Base-by-base conservation (phyloP, 805 yeast species). In the Osmozyma mogii region DNA sequence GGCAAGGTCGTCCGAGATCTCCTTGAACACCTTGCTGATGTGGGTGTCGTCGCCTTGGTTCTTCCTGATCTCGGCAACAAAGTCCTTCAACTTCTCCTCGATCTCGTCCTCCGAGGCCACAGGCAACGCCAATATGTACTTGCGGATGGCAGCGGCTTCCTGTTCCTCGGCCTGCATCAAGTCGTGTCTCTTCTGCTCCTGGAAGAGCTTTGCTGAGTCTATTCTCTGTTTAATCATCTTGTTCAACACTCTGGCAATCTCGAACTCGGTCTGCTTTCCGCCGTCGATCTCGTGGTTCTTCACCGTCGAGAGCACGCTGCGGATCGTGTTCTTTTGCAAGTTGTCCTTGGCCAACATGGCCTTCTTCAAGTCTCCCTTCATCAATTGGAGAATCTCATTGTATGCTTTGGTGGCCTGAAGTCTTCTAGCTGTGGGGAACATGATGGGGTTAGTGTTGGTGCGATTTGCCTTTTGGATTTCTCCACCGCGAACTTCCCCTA, bases 91-190 rank as follows among this genome's bases (percentile, higher is more conserved):
- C 24, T 51, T 54, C 1, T 35, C 40, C 11, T 50, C 54, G 15
- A 64, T 36, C 29, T 63, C 65, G 26, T 58, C 70, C 20, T 58
- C 61, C 3, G 70, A 52, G 1, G 78, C 67, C 11, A 73, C 67
- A 6, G 75, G 72, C 14, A 76, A 48, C 17, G 50, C 41, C 1
- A 35, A 27, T 26, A 65, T 42, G 28, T 72, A 65, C 10, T 46
- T 40, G 16, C 64, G 40, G 24, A 77, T 60, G 19, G 72, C 46
- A 0, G 37, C 49, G 17, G 65, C 43, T 49, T 76, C 80, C 12
- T 50, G 45, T 14, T 48, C 41, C 50, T 77, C 84, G 31, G 63
- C 65, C n/a, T 61, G 68, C 1, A 66, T 77, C 35, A 76, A 52
- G 36, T 77, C 83, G 3, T 43, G 48, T 39, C 84, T 64, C 7